Conservation (phyloP, 2,329 filamentous ascomycete genomes). For the Fusarium metavorans region DNA sequence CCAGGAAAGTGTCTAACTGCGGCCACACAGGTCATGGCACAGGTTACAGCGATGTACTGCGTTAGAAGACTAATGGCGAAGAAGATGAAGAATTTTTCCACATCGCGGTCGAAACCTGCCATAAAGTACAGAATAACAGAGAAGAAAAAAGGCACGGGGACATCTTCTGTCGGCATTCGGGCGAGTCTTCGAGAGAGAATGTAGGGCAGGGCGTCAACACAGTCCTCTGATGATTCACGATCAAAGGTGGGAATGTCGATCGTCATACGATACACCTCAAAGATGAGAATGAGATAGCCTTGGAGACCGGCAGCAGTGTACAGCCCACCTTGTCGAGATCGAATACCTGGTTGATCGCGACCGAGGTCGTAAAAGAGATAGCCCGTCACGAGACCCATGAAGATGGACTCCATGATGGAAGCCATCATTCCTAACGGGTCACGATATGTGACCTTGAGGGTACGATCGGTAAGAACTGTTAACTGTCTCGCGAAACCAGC, state of each 20-base stretch:
- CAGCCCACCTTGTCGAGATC: conserved; percentile 78
- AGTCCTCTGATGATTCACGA: conserved; percentile 78
- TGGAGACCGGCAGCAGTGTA: conserved; percentile 80
- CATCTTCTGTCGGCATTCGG: conserved; percentile 76
- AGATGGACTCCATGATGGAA: conserved; percentile 75
- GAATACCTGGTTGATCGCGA: conserved; percentile 76
- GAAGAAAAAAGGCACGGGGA: conserved; percentile 79
- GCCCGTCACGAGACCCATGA: conserved; percentile 78
- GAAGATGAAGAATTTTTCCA: conserved; percentile 77
- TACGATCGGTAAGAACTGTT: conserved; percentile 74
- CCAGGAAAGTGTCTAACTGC: conserved; percentile 75
- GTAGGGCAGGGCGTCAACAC: conserved; percentile 77
- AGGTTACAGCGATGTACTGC: conserved; percentile 80
- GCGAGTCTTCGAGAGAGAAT: conserved; percentile 77
- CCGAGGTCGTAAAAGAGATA: conserved; percentile 78
- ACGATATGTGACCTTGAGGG: conserved; percentile 78
- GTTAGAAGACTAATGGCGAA: conserved; percentile 75
- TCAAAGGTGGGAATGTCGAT: conserved; percentile 83
- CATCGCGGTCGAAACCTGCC: conserved; percentile 76
- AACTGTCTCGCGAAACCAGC: conserved; percentile 73
- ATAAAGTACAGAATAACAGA: conserved; percentile 82
- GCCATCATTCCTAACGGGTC: conserved; percentile 82
- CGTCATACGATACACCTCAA: conserved; percentile 80
- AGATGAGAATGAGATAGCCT: conserved; percentile 81
- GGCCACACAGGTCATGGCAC: conserved; percentile 76